Evolutionary conservation across 2,329 filamentous ascomycete species (phyloP).

Genomic region (Hirsutella thompsonii): DNA sequence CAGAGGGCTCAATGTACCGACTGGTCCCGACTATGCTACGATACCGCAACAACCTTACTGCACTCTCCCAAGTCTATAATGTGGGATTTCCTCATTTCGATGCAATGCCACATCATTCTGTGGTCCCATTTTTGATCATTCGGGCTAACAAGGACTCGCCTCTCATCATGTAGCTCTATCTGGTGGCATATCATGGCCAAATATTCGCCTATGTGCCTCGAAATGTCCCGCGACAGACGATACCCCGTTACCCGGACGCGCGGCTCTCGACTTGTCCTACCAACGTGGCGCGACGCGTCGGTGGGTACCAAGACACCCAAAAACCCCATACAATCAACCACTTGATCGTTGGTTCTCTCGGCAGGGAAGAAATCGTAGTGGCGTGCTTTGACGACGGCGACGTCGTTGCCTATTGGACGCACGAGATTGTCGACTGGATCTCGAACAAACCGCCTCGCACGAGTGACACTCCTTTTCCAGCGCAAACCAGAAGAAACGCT

Average conservation of each 20-base stretch:
- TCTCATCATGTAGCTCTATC: slow-evolving; percentile 35
- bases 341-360: slow-evolving; percentile 55
- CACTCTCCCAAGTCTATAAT: slow-evolving; percentile 44
- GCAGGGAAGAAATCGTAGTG: slow-evolving; percentile 55
- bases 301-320: slow-evolving; percentile 38
- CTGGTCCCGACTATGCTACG: slow-evolving; percentile 20
- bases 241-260: slow-evolving; percentile 35
- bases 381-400: slow-evolving; percentile 65
- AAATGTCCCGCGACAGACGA: slow-evolving; percentile 30
- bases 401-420: slow-evolving; percentile 56
- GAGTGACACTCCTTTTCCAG: slow-evolving; percentile 1
- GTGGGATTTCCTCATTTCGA: slow-evolving; percentile 13
- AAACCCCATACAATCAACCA: slow-evolving; percentile 55
- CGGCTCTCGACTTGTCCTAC: slow-evolving; percentile 32
- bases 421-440: slow-evolving; percentile 33
- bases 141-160: not conserved
- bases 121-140: not conserved
- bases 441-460: slow-evolving; percentile 8
- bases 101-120: too few relatives aligned
- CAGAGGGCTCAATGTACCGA: slow-evolving; percentile 13
- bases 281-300: slow-evolving; percentile 23
- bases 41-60: slow-evolving; percentile 43
- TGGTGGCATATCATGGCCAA: slow-evolving; percentile 41
- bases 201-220: slow-evolving; percentile 45
- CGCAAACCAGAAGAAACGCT: not conserved